Evolutionary conservation across 306 rosid species (phyloP), one percentile per base, ranked within the genome.

Genomic region (Prunus mira): DNA sequence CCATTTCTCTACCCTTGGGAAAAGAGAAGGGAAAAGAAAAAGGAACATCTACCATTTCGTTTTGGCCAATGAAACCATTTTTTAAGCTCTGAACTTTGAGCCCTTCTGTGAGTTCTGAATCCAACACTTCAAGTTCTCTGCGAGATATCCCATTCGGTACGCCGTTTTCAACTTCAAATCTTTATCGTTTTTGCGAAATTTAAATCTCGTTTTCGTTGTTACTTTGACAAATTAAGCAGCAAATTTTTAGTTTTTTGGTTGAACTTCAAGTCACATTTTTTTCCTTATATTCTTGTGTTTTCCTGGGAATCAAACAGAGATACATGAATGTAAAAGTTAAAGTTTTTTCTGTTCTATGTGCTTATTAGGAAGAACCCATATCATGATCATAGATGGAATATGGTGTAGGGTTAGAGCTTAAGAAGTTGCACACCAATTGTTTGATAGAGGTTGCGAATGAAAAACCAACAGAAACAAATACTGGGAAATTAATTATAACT

Each of bases 381-480:
- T 38, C 25, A 1, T 50, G 71, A 62, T 38, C 43, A 6, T 38
- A 7, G 63, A 50, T 51, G 12, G 19, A 27, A 51, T 43, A 18
- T 6, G 2, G 22, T 4, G 1, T 71, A 11, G 27, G 12, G 38
- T 18, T 38, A 17, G 24, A 71, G n/a, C 6, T 64, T 18, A 51
- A 20, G 32, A 4, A 32, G 56, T 41, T 78, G 60, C 77, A 71
- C 20, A 1, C 56, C 49, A 41, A 12, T 54, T 78, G 67, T 63
- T 78, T 78, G 82, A 71, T 63, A 41, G 34, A 50, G 4, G 38
- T 71, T 64, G 34, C 65, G 47, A 71, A 25, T 24, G 71, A 62
- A 78, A 9, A 20, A 18, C 22, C 25, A 1, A 32, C 19, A 65
- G 69, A 34, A 19, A 2, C 47, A 69, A 9, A 7, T 30, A 25